phyloP scores from a whole-genome alignment of 176 grass and related monocot species.

The Typha latifolia region DNA sequence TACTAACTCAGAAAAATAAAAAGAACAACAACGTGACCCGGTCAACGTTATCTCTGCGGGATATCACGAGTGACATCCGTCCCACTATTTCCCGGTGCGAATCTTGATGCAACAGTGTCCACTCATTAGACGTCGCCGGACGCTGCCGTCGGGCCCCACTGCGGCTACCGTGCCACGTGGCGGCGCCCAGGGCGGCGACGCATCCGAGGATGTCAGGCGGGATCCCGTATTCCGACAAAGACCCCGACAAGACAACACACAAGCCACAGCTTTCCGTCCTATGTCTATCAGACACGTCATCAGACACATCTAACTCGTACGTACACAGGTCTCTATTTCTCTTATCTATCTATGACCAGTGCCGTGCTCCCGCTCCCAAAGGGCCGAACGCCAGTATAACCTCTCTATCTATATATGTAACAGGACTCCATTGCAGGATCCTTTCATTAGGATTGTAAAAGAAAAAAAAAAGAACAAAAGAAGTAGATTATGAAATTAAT shows the following conservation, averaged over 20 bases:
- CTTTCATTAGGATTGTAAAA: too few relatives aligned
- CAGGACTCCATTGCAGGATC: too few relatives aligned
- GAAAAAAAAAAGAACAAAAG: too few relatives aligned
- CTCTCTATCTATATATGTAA: background rate
- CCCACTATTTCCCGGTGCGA: conserved; percentile 6
- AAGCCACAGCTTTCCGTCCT: conserved; percentile 42
- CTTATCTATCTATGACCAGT: background rate
- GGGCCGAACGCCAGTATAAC: background rate
- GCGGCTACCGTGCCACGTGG: background rate
- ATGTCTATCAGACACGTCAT: conserved; percentile 49
- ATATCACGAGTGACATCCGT: too few relatives aligned
- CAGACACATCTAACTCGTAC: background rate
- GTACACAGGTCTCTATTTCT: conserved; percentile 8
- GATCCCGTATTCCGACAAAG: background rate
- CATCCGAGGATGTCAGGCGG: conserved; percentile 16
- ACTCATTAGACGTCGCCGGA: conserved; percentile 9
- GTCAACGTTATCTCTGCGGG: background rate
- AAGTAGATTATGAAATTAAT: too few relatives aligned
- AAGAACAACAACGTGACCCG: background rate
- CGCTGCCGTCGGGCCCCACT: background rate
- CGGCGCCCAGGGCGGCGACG: conserved; percentile 2
- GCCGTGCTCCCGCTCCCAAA: background rate
- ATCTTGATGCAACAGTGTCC: conserved; percentile 28
- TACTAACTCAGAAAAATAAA: too few relatives aligned
- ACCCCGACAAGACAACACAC: conserved; percentile 54